Evolutionary conservation across 2,329 filamentous ascomycete genomes (phyloP), one percentile per base, ranked within the genome.

Genomic region (Triangularia verruculosa): DNA sequence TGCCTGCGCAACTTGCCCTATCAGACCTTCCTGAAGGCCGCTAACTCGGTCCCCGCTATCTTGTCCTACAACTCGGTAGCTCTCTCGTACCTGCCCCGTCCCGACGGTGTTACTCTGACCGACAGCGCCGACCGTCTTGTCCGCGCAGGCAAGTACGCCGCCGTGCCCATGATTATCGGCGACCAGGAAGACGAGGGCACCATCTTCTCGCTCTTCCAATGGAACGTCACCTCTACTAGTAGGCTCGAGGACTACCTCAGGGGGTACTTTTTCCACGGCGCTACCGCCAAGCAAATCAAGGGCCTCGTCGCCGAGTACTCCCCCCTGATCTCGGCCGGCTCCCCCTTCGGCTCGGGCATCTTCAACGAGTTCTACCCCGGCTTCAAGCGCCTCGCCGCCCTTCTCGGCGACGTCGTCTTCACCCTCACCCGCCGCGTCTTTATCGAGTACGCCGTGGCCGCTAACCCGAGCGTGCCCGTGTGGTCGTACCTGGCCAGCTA

Each of bases 111-210:
- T 1, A 80, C 82, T 4, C 79, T 93, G 8, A 82, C 85, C 0
- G 78, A 83, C 1, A 89, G 85, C 5, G 87, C 89, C 0, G 89
- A 93, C 0, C 61, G 81, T 0, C 77, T 91, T 4, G 77, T 83
- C 1, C 61, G 68, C 1, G 70, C 73, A 0, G 86, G 87, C 13
- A 80, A 80, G 4, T 82, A 81, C 64, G 74, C 80, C 20, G 76
- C 78, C 1, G 80, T 83, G 1, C 80, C 81, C 39, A 78, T 80
- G 76, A 83, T 83, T 67, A 83, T 90, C 43, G 90, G 91, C 51
- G 84, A 92, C 71, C 89, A 92, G 74, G 90, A 93, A 78, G 91
- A 94, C 71, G 90, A 94, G 74, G 90, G 90, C 20, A 92, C 90
- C 0, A 74, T 93, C 1, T 92, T 93, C 72, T 80, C 87, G 5